phyloP scores from a whole-genome alignment of 192 early-diverging fungal species.

The Podochytrium sp. region DNA sequence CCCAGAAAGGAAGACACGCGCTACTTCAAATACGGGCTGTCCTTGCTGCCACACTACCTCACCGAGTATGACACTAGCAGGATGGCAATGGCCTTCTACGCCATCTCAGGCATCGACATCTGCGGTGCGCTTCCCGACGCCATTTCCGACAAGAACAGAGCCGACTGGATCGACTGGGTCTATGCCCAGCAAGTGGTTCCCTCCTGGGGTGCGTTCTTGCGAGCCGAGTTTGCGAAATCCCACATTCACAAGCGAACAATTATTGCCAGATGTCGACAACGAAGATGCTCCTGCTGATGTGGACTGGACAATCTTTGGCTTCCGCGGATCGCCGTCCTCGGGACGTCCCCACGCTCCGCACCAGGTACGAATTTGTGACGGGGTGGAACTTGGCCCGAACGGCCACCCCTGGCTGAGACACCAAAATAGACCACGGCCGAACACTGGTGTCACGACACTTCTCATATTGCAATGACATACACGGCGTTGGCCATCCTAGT shows the following conservation, averaged over 20 bases:
- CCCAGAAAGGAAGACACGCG: conserved; percentile 58
- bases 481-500: conserved; percentile 80
- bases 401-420: not conserved
- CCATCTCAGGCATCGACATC: conserved; percentile 79
- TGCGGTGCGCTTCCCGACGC: conserved; percentile 67
- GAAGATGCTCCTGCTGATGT: not conserved
- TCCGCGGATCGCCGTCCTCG: conserved; percentile 71
- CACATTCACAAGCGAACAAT: conserved; percentile 39
- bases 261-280: not conserved
- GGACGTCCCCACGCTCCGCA: conserved; percentile 57
- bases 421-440: conserved; percentile 18
- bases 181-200: conserved; percentile 82
- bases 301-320: conserved; percentile 57
- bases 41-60: conserved; percentile 74
- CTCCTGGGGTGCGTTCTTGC: conserved; percentile 11
- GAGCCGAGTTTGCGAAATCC: not conserved
- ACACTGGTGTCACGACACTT: conserved; percentile 24
- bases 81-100: conserved; percentile 89
- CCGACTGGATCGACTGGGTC: conserved; percentile 91
- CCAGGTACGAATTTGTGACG: too few species aligned
- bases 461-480: conserved; percentile 76
- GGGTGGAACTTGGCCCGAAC: not conserved
- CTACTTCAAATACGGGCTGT: conserved; percentile 74
- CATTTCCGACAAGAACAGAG: conserved; percentile 57
- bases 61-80: conserved; percentile 73